Evolutionary conservation across 2,329 filamentous ascomycete genomes (phyloP).

Genomic region (Dactylellina sp.): DNA sequence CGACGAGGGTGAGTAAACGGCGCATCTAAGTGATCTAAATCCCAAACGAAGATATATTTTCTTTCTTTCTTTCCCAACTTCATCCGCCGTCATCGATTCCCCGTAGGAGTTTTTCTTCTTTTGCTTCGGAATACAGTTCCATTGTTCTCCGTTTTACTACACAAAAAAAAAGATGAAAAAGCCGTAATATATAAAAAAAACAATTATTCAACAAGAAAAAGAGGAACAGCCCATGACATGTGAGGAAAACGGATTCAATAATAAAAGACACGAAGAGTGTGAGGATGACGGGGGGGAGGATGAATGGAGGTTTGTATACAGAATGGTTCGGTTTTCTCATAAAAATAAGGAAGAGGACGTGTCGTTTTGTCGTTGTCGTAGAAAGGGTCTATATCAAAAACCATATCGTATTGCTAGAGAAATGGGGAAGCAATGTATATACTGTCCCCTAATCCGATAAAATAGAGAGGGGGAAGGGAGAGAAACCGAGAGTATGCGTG

Average conservation of each 20-base stretch:
- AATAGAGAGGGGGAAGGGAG: too few relatives aligned
- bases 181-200: conserved; percentile 54
- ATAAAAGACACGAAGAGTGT: conserved; percentile 24
- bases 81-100: not conserved
- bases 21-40: too few relatives aligned
- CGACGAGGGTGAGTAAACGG: too few relatives aligned
- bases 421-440: conserved; percentile 1
- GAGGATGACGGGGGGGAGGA: not conserved
- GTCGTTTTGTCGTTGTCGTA: conserved; percentile 7
- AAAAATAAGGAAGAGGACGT: conserved; percentile 16
- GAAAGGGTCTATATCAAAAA: conserved; percentile 1
- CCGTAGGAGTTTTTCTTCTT: conserved; percentile 2
- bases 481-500: conserved; percentile 23
- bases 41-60: too few relatives aligned
- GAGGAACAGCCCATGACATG: conserved; percentile 44
- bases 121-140: conserved; percentile 51
- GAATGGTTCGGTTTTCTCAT: conserved; percentile 41
- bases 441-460: conserved; percentile 7
- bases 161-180: conserved; percentile 43
- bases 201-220: conserved; percentile 41
- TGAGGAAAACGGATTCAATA: conserved; percentile 37
- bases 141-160: conserved; percentile 56
- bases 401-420: conserved; percentile 15
- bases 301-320: conserved; percentile 35
- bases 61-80: too few relatives aligned